Base-by-base conservation (phyloP, 352 stramenopile species). In the Elongisporangium anandrum region DNA sequence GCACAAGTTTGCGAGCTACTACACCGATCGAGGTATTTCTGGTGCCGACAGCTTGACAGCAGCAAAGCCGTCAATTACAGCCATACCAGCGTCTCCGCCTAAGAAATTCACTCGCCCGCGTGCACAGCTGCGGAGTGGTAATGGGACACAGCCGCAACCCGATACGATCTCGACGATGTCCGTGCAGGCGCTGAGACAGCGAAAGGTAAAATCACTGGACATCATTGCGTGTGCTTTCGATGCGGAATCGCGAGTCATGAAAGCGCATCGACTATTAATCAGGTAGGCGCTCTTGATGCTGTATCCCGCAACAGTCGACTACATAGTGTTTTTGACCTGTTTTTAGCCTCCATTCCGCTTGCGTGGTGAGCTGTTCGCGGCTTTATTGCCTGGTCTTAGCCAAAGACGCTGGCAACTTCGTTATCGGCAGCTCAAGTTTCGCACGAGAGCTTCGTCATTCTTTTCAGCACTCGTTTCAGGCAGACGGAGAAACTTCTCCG, bases 1-100 rank as follows among this genome's bases (percentile, higher is more conserved):
- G 56, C 72, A 79, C 54, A 75, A 88, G 51, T 91, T 91, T 50
- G 77, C 81, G 9, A 70, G 68, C 52, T 91, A 87, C 67, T 91
- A 91, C 61, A 65, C 69, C 10, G 84, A 71, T 60, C 76, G 79
- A 17, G 81, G 81, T 8, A 87, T 91, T 54, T 85, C 81, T 1
- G 81, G 81, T 1, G 73, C 81, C 0, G 72, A 82, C 50, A 68
- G 77, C 29, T 55, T 91, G 20, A 73, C 64, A 10, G 54, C 63
- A 6, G 47, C 61, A 21, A n/a, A 41, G 4, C 52, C 61, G 52
- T 50, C n/a, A 48, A 17, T 2, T 48, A 21, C 2, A 39, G 1
- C 39, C 22, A 48, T 26, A 17, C 9, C 59, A 20, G 56, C 68
- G 38, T 15, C n/a, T 17, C 57, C 56, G 17, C 23, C 58, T 17